Base-by-base conservation (phyloP, 139 green algal genomes). In the Coelastrella sp. region DNA sequence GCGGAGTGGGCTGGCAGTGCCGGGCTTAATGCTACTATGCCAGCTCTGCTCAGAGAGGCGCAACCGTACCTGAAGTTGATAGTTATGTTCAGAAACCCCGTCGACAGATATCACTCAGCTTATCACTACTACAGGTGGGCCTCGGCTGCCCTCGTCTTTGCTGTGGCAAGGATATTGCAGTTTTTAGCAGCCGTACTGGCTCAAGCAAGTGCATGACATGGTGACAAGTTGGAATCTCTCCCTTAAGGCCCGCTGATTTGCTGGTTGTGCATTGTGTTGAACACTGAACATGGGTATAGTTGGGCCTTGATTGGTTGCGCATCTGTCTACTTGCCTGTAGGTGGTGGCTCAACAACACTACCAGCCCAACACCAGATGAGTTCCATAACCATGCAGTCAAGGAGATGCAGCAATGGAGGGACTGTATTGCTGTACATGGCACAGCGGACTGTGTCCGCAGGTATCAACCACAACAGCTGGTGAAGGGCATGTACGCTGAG, bases 401-500 rank as follows among this genome's bases (percentile, higher is more conserved):
- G 16, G 94, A 96, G 5, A 86, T 96, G 17, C 22, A 83, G 32
- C 57, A 83, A 64, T 92, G 83, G 83, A 54, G 60, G 64, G 57
- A 54, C 14, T 92, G 89, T 65, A 56, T 80, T 17, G n/a, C n/a
- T 54, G 56, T n/a, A 6, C 7, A 7, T 3, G 79, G 87, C 16
- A 19, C 58, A 54, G 54, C 61, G 3, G 54, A 61, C 1, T 96
- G 92, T 85, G 83, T 96, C 56, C 82, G 89, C n/a, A 83, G 86
- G 23, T 96, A 94, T 87, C n/a, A 91, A 73, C 94, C 92, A 17
- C 94, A 96, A 87, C 94, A 96, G 91, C 93, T 96, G 20, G n/a
- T n/a, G n/a, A n/a, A n/a, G n/a, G n/a, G n/a, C n/a, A n/a, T n/a
- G n/a, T n/a, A n/a, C n/a, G n/a, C 73, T 96, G 89, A 93, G 73